Evolutionary conservation across 345 rosid genomes (phyloP), one percentile per base, ranked within the genome.

Genomic region (Sisymbrium irio): DNA sequence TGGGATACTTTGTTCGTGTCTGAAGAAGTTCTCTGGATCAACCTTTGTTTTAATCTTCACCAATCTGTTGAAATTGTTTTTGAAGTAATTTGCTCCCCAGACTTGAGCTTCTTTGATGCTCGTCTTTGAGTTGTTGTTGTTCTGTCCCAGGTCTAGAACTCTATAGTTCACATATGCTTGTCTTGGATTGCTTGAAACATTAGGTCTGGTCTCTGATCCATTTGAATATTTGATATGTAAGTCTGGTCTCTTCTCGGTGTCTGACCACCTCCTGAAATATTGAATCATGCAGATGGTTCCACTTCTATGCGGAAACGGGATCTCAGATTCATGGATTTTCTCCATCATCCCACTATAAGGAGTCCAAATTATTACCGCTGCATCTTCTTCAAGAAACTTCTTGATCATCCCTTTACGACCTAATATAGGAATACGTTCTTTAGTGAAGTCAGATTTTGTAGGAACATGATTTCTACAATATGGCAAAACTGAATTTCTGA

Each of bases 71-170:
- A 83, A 75, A 30, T 83, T 80, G 9, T 25, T 35, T 9, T 78
- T 78, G 60, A 78, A 78, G 55, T 80, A 80, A 40, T 81, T 76
- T 9, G 62, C 8, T 32, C 89, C 89, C 55, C 87, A 89, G 0
- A 11, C 39, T 33, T 75, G 76, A 20, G 86, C 91, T 56, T 75
- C 27, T 7, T 19, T 28, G 51, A 65, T 83, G 66, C 77, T 74
- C 2, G 15, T 4, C 5, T 64, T 45, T 0, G 75, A 67, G 11
- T 68, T 51, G 35, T 77, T 72, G 20, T 46, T 67, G 65, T 85
- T 86, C 73, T 37, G 46, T 0, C 96, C 97, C 27, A 88, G 3
- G 65, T 89, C 97, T 12, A 87, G 81, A 66, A 89, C 97, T 39
- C 87, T 79, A 25, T 91, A 89, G 36, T 89, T 87, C 30, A 91